Evolutionary conservation across 1,284 basidiomycete genomes (phyloP), one percentile per base, ranked within the genome.

Genomic region (Sanghuangporus weigelae): DNA sequence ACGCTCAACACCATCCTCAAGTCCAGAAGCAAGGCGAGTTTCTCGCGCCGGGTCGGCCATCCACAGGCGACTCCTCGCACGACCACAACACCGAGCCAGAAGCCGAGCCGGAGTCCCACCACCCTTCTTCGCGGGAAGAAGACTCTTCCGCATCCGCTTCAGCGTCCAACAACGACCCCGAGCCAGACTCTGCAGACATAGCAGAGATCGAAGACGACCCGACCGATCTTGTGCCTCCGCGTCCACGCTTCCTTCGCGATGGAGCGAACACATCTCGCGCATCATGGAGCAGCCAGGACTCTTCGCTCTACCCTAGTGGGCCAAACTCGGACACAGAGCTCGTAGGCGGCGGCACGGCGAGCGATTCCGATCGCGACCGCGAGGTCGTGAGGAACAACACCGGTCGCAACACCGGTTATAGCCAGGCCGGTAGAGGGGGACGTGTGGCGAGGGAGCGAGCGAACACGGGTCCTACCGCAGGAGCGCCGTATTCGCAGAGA

Each of bases 211-310:
- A 23, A 8, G 48, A 57, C 10, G 38, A 58, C 7, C 40, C 21
- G 23, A n/a, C 19, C 0, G 50, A 57, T 7, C 50, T 63, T 12
- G 51, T 38, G 2, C 63, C 63, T 14, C 63, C 63, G 7, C 63
- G 57, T n/a, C 63, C 63, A 23, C 56, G 55, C 2, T 63, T 63
- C 58, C 58, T 54, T 26, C 48, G 46, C 3, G 63, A 63, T 1
- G 59, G 48, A 23, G 46, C 26, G 16, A 23, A 44, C 16, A 46
- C 16, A 4, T 12, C 23, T 2, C 63, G 63, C 5, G 42, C 57
- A 11, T 60, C 57, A 5, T 63, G 63, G 63, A 60, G 57, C 16
- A 60, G 57, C 11, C 57, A 59, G 39, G 63, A 63, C 31, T 54
- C 57, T 26, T 51, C 49, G 10, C 38, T 56, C 16, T 57, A 60